A percentile compares a stretch with the other conserved stretches of the same genome.
These are phyloP conservation scores for Eucalyptus curtisii DNA, from an alignment of 345 rosid species.

Conservation along the genomic window DNA sequence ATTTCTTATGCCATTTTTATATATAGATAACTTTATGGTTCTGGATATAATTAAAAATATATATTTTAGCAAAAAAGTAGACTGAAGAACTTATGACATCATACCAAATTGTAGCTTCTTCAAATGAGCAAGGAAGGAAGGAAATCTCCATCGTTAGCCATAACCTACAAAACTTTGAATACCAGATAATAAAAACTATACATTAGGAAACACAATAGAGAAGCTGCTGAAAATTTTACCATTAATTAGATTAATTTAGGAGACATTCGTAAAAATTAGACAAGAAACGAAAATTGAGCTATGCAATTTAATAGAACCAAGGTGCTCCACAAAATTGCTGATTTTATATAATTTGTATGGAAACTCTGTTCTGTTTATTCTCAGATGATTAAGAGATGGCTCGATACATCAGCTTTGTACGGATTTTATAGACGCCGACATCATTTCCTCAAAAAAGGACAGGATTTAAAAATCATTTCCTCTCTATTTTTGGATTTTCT, in stretches of 20 bases:
- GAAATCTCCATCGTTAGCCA: not conserved
- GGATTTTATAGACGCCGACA: not conserved
- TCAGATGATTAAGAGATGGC: not conserved
- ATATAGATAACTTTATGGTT: not conserved
- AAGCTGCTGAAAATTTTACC: not conserved
- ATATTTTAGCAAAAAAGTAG: not conserved
- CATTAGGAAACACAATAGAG: not conserved
- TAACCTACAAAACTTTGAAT: not conserved
- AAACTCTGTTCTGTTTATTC: not conserved
- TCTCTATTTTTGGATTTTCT: not conserved
- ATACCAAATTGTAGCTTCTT: not conserved
- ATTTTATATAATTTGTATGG: not conserved
- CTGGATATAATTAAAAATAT: not conserved
- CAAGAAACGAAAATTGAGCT: not conserved
- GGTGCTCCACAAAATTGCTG: not conserved
- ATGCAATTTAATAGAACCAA: not conserved
- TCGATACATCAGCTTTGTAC: not conserved
- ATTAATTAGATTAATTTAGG: not conserved
- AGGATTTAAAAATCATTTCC: not conserved
- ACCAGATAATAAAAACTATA: not conserved
- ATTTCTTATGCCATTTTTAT: not conserved
- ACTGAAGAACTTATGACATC: not conserved
- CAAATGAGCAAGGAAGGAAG: not conserved
- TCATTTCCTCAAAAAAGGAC: not conserved
- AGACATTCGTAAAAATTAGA: not conserved